Evolutionary conservation across 1,284 basidiomycete species (phyloP), one percentile per base, ranked within the genome.

Genomic region (Peniophora sp.): DNA sequence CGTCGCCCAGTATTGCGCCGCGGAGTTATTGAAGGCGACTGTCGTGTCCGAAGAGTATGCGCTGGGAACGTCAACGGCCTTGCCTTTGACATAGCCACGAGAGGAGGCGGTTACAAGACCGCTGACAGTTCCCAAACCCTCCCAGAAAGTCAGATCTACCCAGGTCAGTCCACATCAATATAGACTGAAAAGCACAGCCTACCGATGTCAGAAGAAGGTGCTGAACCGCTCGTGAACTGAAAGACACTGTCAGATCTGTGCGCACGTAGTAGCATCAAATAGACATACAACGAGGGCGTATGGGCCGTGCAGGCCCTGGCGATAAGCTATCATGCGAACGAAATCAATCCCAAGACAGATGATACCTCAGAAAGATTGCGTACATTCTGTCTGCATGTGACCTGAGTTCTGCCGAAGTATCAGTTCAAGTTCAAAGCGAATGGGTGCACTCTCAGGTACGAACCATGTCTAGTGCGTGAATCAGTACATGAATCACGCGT

Each of bases 291-390:
- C 65, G 53, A 72, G 54, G 5, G 70, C 71, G 55, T 45, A 71
- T 64, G 69, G 70, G 36, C 70, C 71, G 58, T 69, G 71, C 59
- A 73, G 70, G 24, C 70, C 71, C 47, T 67, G 70, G 11, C 69
- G 65, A 53, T 65, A 71, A n/a, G 49, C 38, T 41, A 16, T 8
- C 8, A 41, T n/a, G 10, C 10, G 34, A 10, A 36, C n/a, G 38
- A 41, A 5, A 41, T 20, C 38, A 41, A 8, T 16, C n/a, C 19
- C 38, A 20, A 36, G n/a, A 10, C n/a, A 36, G n/a, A 36, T 36
- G 34, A n/a, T 10, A 36, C 34, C n/a, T n/a, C n/a, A n/a, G n/a
- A 36, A 20, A n/a, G 38, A 41, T 41, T 20, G 19, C 38, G 38
- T 20, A 41, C 38, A 44, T 39, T 50, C 49, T 22, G 49, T 50